Evolutionary conservation across 2,329 filamentous ascomycete genomes (phyloP), one percentile per base, ranked within the genome.

Genomic region (Hypoxylon sp.): DNA sequence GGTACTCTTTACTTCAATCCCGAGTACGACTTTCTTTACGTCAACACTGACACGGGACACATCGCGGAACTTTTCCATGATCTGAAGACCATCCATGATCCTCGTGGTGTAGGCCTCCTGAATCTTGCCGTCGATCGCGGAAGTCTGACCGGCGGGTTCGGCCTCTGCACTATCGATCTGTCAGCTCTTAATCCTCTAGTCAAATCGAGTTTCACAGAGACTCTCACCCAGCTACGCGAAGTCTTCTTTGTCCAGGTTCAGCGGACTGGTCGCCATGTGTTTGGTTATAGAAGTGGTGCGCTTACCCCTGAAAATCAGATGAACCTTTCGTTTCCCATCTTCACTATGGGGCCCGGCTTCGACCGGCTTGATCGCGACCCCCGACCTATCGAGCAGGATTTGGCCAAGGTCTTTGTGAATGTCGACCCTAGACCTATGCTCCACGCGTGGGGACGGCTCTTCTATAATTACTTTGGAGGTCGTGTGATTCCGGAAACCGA

Each of bases 1-100:
- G 56, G 52, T 12, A 55, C n/a, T 3, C 34, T 70, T 5, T 61
- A 61, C 48, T 63, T 70, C 41, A 70, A 70, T 29, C 67, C 65
- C 19, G 67, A 68, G 19, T 29, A 60, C 16, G 65, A 70, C 46
- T 56, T 63, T 16, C 54, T 70, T 8, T 16, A 58, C 8, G n/a
- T 60, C 21, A 16, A 9, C 23, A 45, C 34, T 16, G 25, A 29
- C 7, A 27, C 37, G 9, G 39, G 21, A 39, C 23, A 48, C 19
- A 3, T 63, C 9, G 21, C 48, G 29, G 46, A 65, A 9, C 58
- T 70, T 29, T 50, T 70, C 19, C 61, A 65, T 29, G 45, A 65
- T 46, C 23, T 68, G 16, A 70, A 68, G 50, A 61, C 57, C 2
- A 8, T 39, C 21, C 41, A 69, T 47, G 67, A 70, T 25, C 67